Conservation (phyloP, 1,284 basidiomycete species). For the Microstroma glucosiphilum region DNA sequence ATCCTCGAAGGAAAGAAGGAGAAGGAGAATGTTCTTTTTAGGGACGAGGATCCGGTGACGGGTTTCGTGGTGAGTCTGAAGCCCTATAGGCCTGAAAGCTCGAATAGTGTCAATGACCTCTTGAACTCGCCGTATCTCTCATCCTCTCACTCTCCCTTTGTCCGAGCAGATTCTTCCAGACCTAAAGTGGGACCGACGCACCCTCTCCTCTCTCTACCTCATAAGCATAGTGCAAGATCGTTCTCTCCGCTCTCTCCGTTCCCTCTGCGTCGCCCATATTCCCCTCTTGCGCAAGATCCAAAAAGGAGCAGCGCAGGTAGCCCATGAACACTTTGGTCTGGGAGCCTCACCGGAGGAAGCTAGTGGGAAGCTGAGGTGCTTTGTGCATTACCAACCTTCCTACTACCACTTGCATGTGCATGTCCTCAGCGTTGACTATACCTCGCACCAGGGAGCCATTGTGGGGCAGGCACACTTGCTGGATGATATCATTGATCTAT, state of each 20-base stretch:
- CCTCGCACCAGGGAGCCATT: slow-evolving; percentile 49
- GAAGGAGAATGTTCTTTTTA: slow-evolving; percentile 66
- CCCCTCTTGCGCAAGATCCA: slow-evolving; percentile 66
- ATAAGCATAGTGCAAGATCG: slow-evolving; percentile 48
- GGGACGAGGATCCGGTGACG: slow-evolving; percentile 56
- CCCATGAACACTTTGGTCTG: slow-evolving; percentile 62
- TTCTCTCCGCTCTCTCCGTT: slow-evolving; percentile 48
- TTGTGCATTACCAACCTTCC: slow-evolving; percentile 89
- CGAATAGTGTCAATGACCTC: not conserved
- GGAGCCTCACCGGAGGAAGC: slow-evolving; percentile 52
- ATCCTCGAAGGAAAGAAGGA: slow-evolving; percentile 77
- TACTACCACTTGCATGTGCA: slow-evolving; percentile 95
- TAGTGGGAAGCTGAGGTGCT: slow-evolving; percentile 62
- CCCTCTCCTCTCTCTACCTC: slow-evolving; percentile 56
- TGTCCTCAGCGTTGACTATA: slow-evolving; percentile 61
- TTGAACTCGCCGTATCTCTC: not conserved
- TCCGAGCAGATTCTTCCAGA: slow-evolving; percentile 34
- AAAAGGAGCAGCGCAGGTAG: slow-evolving; percentile 57
- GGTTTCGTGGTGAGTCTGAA: slow-evolving; percentile 61
- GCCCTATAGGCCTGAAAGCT: not conserved
- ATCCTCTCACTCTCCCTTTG: not conserved
- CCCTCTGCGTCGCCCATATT: slow-evolving; percentile 62
- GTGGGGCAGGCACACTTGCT: slow-evolving; percentile 89
- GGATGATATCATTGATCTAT: slow-evolving; percentile 70
- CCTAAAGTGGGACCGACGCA: slow-evolving; percentile 66